Base-by-base conservation (phyloP, 495 filamentous ascomycete species). In the Melanomma pulvis-pyrius region DNA sequence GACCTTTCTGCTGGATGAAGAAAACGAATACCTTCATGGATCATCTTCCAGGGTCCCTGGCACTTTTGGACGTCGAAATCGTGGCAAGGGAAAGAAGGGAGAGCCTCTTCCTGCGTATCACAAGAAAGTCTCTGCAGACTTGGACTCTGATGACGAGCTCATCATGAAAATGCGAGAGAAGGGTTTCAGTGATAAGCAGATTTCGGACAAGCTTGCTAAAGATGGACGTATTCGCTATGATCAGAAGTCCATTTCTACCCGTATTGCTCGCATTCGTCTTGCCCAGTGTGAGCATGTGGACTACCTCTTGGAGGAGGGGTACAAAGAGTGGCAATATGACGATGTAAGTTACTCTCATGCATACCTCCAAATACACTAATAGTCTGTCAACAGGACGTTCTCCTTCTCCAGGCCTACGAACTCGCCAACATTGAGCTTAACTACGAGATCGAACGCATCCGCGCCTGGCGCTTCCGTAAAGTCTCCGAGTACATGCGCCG, bases 251-350 rank as follows among this genome's bases (percentile, higher is more conserved):
- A 75, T 81, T 29, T 64, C 69, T n/a, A 71, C 73, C n/a, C 78
- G 80, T 32, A 77, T 71, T 50, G 28, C 26, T 11, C 73, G 77
- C 29, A 65, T 81, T 25, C 73, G 70, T 29, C 60, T 65, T 19
- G 73, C 64, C 13, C 58, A 75, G 50, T 70, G 71, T n/a, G 53
- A 68, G 34, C 61, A 55, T 1, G 71, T 76, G 53, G 74, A 80
- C 44, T 65, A 68, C 32, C 51, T 63, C 25, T 67, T 80, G 15
- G 70, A 74, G 53, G 74, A 77, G 9, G 76, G 78, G 6, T 62
- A 71, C 44, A 74, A 66, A 25, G 75, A 76, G 44, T 82, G 76
- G 78, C 30, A n/a, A n/a, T n/a, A n/a, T n/a, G n/a, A n/a, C n/a
- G n/a, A n/a, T n/a, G n/a, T n/a, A n/a, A n/a, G n/a, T n/a, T n/a